Conservation (phyloP, 345 rosid genomes). For the Gossypium bickii region DNA sequence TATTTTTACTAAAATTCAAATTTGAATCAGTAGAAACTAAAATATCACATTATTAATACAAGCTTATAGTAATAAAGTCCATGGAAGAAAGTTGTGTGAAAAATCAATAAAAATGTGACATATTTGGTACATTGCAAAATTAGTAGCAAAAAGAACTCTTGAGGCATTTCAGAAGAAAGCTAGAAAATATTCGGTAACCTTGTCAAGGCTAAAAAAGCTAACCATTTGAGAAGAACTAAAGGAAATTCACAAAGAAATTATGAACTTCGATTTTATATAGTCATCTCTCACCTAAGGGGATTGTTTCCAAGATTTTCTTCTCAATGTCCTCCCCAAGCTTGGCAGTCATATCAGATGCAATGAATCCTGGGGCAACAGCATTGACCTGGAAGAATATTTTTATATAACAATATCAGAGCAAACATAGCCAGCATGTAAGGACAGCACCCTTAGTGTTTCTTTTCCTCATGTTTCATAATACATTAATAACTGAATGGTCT, state of each 20-base stretch:
- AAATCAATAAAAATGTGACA: background rate
- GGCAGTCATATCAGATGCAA: slow-evolving; percentile 92
- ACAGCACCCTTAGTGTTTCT: background rate
- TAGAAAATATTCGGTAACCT: background rate
- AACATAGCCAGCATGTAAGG: slow-evolving; percentile 1
- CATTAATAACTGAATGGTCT: background rate
- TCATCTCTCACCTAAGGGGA: slow-evolving; percentile 70
- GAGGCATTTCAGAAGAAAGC: background rate
- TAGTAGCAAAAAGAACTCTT: background rate
- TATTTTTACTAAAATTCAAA: slow-evolving; percentile 1
- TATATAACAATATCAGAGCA: slow-evolving; percentile 8
- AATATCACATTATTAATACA: background rate
- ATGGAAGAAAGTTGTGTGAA: background rate
- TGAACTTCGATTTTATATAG: background rate
- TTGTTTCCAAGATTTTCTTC: slow-evolving; percentile 83
- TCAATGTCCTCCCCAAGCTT: slow-evolving; percentile 87
- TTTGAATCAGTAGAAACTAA: background rate
- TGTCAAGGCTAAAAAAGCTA: background rate
- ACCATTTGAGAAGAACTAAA: background rate
- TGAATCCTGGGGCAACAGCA: slow-evolving; percentile 92
- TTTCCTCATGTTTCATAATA: background rate
- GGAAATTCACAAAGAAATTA: background rate
- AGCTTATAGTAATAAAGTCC: background rate
- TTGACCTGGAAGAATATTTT: slow-evolving; percentile 53
- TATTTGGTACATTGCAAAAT: slow-evolving; percentile 3